Conservation (phyloP, 345 rosid species). For the Trapa bicornis region DNA sequence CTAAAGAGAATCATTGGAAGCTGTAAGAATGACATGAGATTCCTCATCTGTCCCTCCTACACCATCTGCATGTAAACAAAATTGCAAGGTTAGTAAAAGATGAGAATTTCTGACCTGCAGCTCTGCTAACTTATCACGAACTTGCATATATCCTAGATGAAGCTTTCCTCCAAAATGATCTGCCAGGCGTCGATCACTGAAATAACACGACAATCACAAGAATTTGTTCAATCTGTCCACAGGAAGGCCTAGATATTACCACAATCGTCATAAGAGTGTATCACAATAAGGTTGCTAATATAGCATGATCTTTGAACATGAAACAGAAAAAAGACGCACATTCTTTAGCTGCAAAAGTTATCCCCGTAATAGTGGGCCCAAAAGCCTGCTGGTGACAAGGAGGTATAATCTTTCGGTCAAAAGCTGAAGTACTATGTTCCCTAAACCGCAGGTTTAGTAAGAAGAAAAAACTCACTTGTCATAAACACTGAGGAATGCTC, state of each 20-base stretch:
- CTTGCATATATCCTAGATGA: constrained; percentile 92
- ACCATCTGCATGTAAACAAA: background rate
- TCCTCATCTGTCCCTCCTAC: too few species aligned
- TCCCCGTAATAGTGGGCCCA: constrained; percentile 99
- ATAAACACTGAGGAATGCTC: constrained; percentile 98
- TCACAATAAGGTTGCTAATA: constrained; percentile 35
- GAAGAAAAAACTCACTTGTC: constrained; percentile 57
- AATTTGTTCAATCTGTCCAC: constrained; percentile 15
- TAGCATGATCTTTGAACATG: constrained; percentile 51
- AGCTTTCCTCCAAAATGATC: constrained; percentile 99
- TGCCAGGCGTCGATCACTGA: constrained; percentile 97
- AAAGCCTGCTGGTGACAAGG: constrained; percentile 99
- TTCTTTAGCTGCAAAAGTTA: constrained; percentile 99
- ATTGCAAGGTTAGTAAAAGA: background rate
- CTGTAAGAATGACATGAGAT: too few species aligned
- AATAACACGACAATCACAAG: constrained; percentile 19
- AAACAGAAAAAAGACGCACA: constrained; percentile 94
- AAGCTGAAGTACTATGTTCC: constrained; percentile 69
- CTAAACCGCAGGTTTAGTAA: constrained; percentile 18
- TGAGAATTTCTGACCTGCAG: constrained; percentile 52
- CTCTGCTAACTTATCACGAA: constrained; percentile 83
- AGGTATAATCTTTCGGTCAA: constrained; percentile 86
- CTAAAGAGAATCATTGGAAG: background rate
- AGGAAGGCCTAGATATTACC: too few species aligned
- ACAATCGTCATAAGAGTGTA: constrained; percentile 7